Conservation (phyloP, 352 stramenopile genomes). For the Pythium sp. region DNA sequence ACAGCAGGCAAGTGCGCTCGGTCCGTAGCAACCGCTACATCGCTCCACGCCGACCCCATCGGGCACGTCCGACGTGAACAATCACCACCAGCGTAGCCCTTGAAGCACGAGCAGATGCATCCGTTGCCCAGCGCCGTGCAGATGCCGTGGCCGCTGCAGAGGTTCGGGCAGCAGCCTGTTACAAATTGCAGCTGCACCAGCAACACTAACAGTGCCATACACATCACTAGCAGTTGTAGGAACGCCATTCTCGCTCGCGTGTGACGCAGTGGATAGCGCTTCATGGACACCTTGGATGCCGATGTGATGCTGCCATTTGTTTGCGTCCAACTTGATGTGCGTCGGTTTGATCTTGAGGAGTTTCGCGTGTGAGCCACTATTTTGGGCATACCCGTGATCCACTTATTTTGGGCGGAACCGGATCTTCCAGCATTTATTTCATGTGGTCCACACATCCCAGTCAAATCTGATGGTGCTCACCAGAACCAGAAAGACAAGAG, state of each 20-base stretch:
- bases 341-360: neutral
- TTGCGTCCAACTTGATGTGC: constrained; percentile 1
- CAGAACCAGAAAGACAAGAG: neutral
- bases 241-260: neutral
- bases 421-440: neutral
- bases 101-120: constrained; percentile 81
- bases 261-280: neutral
- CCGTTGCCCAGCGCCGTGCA: constrained; percentile 62
- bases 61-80: constrained; percentile 80
- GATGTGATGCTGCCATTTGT: neutral
- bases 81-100: constrained; percentile 86
- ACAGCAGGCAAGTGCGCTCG: constrained; percentile 44
- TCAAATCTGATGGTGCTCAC: constrained; percentile 1
- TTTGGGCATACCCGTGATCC: no score
- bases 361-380: neutral
- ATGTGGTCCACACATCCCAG: constrained; percentile 3
- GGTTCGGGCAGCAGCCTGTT: constrained; percentile 54
- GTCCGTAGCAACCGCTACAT: constrained; percentile 52
- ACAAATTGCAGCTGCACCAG: constrained; percentile 8
- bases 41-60: constrained; percentile 51
- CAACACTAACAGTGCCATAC: constrained; percentile 15
- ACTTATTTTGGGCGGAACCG: neutral
- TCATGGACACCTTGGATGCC: neutral
- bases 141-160: constrained; percentile 55
- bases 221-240: neutral